phyloP scores from a whole-genome alignment of 805 yeast genomes.

The Candida methanosorbosa region DNA sequence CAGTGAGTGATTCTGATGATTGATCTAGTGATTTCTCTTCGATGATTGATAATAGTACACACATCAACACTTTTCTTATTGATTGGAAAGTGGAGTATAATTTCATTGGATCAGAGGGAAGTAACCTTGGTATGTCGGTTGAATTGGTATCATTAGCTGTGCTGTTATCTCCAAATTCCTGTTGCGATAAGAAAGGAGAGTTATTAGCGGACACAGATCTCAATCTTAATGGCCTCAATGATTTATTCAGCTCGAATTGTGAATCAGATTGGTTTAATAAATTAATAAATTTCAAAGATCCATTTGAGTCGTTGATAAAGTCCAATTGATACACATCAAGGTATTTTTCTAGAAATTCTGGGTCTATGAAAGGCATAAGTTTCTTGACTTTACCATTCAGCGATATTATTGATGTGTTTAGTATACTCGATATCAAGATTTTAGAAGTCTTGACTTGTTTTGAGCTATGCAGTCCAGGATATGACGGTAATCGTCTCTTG shows the following conservation, averaged over 20 bases:
- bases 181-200: not conserved
- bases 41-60: slow-evolving; percentile 13
- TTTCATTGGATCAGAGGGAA: slow-evolving; percentile 7
- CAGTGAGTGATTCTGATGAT: not conserved
- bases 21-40: slow-evolving; percentile 5
- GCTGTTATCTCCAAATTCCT: not conserved
- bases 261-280: slow-evolving; percentile 12
- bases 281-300: slow-evolving; percentile 11
- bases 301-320: slow-evolving; percentile 7
- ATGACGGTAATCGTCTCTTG: no score
- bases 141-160: not conserved
- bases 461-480: no score
- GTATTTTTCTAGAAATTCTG: slow-evolving; percentile 12
- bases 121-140: not conserved
- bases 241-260: slow-evolving; percentile 1
- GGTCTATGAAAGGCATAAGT: slow-evolving; percentile 9
- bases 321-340: slow-evolving; percentile 18
- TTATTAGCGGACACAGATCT: slow-evolving; percentile 13
- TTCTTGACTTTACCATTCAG: slow-evolving; percentile 9
- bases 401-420: slow-evolving; percentile 12
- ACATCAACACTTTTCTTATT: slow-evolving; percentile 15
- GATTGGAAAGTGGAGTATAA: slow-evolving; percentile 9
- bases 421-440: slow-evolving; percentile 7
- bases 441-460: slow-evolving; percentile 7
- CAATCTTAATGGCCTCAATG: slow-evolving; percentile 11